Evolutionary conservation across 2,329 filamentous ascomycete species (phyloP), one percentile per base, ranked within the genome.

Genomic region (Xylaria digitata): DNA sequence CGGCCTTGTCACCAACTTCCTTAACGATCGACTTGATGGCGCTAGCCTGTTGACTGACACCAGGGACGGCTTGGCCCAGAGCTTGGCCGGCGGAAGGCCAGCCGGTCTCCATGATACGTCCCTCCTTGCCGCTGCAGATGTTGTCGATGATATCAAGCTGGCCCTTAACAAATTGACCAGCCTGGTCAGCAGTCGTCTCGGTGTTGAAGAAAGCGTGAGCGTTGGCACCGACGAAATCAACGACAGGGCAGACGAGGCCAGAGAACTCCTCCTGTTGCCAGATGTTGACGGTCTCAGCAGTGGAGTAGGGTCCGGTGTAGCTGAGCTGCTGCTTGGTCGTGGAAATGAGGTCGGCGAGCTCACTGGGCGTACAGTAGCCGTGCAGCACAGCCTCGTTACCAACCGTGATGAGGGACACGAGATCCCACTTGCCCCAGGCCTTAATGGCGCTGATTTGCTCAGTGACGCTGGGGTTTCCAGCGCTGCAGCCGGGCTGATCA

Each of bases 121-220:
- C 90, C 43, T 87, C 82, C 84, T 92, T 92, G 78, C 86, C 86
- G 46, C 84, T 78, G 87, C 95, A 98, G 74, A 93, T 73, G 52
- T 80, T 78, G 78, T 88, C 82, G 70, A 97, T 89, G 71, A 92
- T 84, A 53, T 88, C 82, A 71, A 97, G 87, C 86, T 97, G 90
- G 74, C 84, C 77, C 71, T 85, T 82, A 74, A 94, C 92, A 79
- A 97, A 97, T 59, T 83, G 78, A 78, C 95, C 95, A 62, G 94
- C 94, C 57, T 86, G 76, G 3, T 81, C 75, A 67, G 94, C 87
- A 26, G 81, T 77, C 71, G 90, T 86, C 65, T 86, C 82, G 52
- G 88, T 78, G 85, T 96, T 96, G 91, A 97, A 98, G 91, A 92
- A 97, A 73, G 94, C 90, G 84, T 98, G 94, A 76, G 96, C 89